Base-by-base conservation (phyloP, 768 basidiomycete species). In the Pulveroboletus sp. region DNA sequence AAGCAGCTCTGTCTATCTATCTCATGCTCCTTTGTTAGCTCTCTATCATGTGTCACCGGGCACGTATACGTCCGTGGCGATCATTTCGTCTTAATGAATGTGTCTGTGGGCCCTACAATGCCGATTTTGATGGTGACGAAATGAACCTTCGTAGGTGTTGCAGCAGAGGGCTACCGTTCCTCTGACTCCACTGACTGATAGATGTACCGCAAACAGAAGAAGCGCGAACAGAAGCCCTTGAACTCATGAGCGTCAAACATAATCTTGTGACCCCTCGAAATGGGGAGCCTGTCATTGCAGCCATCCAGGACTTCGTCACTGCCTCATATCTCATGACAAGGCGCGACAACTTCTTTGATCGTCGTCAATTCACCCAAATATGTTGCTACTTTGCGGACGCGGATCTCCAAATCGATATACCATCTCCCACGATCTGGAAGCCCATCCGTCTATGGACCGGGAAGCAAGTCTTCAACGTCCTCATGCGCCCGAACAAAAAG, bases 151-250 rank as follows among this genome's bases (percentile, higher is more conserved):
- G 95, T 94, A 62, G 61, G 90, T 65, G 44, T 40, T 52, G 13
- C 33, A 27, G 26, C 45, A 35, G 4, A 55, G 5, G 15, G 2
- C 28, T 42, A 26, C 41, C 5, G 33, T 53, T 43, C 28, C 49
- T 17, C 5, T 18, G 6, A 13, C 42, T 59, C 38, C 55, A 46
- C 26, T 3, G 18, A 5, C 47, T 40, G 18, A 17, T 13, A 98
- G 94, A 99, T 69, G 92, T 99, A 2, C 96, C 96, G 0, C 96
- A 99, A 69, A 99, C 96, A 0, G 96, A 99, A 69, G 96, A 99
- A 71, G 93, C 96, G 4, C 77, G 95, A 43, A 95, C 94, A 9
- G 96, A 99, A 69, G 96, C 96, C 1, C 79, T 96, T 33, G 89
- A 95, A 65, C 83, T 99, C 30, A 99, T 99, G 96, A 91, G 81